Conservation (phyloP, 2,329 filamentous ascomycete genomes). For the Zymoseptoria tritici region DNA sequence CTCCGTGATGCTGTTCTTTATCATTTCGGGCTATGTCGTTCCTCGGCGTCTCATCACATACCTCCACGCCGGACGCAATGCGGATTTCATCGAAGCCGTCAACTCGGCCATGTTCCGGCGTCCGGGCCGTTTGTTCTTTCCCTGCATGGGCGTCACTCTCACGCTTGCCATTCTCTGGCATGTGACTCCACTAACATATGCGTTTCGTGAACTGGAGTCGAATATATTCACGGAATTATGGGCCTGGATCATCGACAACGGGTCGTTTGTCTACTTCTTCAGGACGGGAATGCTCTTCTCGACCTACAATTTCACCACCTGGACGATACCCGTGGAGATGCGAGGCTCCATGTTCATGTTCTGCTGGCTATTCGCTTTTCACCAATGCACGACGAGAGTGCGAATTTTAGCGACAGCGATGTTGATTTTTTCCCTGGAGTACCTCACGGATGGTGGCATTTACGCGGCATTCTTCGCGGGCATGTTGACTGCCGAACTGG, state of each 20-base stretch:
- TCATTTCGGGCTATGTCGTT: conserved; percentile 47
- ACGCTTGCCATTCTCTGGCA: conserved; percentile 49
- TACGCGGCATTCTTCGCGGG: conserved; percentile 53
- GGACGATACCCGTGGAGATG: conserved; percentile 59
- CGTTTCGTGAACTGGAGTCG: conserved; percentile 24
- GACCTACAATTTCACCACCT: conserved; percentile 31
- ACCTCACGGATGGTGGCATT: conserved; percentile 43
- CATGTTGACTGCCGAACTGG: conserved; percentile 55
- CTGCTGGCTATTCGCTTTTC: conserved; percentile 48
- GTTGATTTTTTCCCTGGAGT: conserved; percentile 14
- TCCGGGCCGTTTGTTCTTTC: conserved; percentile 42
- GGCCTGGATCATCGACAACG: conserved; percentile 47
- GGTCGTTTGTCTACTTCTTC: conserved; percentile 62
- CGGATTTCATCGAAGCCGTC: conserved; percentile 35
- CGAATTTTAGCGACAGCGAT: conserved; percentile 14
- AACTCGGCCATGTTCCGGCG: conserved; percentile 44
- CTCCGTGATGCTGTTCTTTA: conserved; percentile 47
- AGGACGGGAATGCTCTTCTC: conserved; percentile 33
- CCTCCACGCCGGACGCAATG: conserved; percentile 27
- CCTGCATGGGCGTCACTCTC: conserved; percentile 49
- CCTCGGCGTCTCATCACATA: conserved; percentile 34
- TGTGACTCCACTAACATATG: conserved; percentile 42
- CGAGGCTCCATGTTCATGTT: conserved; percentile 58
- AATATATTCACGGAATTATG: conserved; percentile 45
- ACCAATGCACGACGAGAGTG: conserved; percentile 12